Conservation (phyloP, 2,329 filamentous ascomycete species). For the Aulographum hederae region DNA sequence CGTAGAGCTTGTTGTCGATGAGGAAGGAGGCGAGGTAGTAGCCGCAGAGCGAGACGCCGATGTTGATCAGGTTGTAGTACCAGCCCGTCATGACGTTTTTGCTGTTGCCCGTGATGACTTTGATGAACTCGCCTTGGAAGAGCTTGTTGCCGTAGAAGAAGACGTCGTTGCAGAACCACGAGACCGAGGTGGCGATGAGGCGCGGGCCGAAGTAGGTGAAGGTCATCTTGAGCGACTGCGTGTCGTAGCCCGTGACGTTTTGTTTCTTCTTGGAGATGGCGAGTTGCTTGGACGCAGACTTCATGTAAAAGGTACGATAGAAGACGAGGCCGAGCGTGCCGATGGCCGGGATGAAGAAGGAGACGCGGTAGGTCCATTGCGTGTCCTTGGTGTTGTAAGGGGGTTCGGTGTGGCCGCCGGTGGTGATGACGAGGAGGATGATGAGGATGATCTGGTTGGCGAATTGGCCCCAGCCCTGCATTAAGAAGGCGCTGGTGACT, state of each 20-base stretch:
- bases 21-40: constrained; percentile 82
- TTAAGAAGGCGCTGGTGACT: constrained; percentile 87
- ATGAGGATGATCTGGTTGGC: constrained; percentile 86
- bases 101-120: constrained; percentile 51
- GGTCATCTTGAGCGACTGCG: constrained; percentile 62
- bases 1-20: constrained; percentile 93
- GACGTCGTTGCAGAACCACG: constrained; percentile 93
- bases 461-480: constrained; percentile 97
- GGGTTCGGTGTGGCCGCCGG: constrained; percentile 55
- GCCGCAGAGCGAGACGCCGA: constrained; percentile 65
- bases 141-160: constrained; percentile 99
- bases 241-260: constrained; percentile 81
- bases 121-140: constrained; percentile 83
- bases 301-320: constrained; percentile 93
- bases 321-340: constrained; percentile 91
- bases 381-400: constrained; percentile 63
- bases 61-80: constrained; percentile 87
- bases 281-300: constrained; percentile 67
- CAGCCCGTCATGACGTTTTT: constrained; percentile 67
- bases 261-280: constrained; percentile 66
- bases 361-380: constrained; percentile 84
- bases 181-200: constrained; percentile 66
- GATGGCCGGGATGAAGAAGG: constrained; percentile 76
- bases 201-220: constrained; percentile 73
- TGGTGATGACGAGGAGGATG: constrained; percentile 71